Conservation (phyloP, 306 rosid genomes). For the Dicorynia guianensis region DNA sequence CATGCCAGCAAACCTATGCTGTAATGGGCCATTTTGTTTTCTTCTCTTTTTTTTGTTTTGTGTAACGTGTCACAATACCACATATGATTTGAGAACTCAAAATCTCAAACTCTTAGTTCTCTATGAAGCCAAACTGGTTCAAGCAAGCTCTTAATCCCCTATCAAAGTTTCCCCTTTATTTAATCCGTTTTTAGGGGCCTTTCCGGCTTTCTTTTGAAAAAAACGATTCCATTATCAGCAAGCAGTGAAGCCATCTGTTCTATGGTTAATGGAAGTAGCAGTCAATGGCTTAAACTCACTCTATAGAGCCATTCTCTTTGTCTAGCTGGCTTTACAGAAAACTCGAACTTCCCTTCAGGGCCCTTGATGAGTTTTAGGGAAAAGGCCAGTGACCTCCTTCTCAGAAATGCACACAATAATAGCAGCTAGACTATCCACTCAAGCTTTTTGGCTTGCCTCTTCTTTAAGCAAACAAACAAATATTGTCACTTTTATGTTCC, state of each 20-base stretch:
- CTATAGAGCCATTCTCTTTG: constrained; percentile 15
- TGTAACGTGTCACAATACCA: constrained; percentile 42
- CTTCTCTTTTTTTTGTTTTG: constrained; percentile 30
- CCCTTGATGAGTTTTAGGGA: constrained; percentile 7
- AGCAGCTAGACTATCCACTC: constrained; percentile 51
- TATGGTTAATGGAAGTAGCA: constrained; percentile 22
- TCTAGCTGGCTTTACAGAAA: constrained; percentile 19
- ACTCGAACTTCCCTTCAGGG: constrained; percentile 9
- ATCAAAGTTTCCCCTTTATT: constrained; percentile 1
- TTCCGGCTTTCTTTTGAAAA: constrained; percentile 13
- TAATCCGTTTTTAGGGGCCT: neutral
- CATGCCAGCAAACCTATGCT: constrained; percentile 47
- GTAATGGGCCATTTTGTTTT: constrained; percentile 34
- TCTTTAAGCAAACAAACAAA: constrained; percentile 49
- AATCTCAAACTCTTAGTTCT: neutral
- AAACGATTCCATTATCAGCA: constrained; percentile 32
- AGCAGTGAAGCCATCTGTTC: constrained; percentile 21
- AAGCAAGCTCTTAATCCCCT: constrained; percentile 24
- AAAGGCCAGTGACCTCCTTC: constrained; percentile 49
- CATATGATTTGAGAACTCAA: constrained; percentile 19
- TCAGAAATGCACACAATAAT: constrained; percentile 55
- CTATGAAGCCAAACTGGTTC: constrained; percentile 19
- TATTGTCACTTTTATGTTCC: constrained; percentile 14
- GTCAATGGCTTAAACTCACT: constrained; percentile 34
- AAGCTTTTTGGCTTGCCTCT: constrained; percentile 35